Evolutionary conservation across 805 yeast species (phyloP), one percentile per base, ranked within the genome.

Genomic region (Candida bentonensis): DNA sequence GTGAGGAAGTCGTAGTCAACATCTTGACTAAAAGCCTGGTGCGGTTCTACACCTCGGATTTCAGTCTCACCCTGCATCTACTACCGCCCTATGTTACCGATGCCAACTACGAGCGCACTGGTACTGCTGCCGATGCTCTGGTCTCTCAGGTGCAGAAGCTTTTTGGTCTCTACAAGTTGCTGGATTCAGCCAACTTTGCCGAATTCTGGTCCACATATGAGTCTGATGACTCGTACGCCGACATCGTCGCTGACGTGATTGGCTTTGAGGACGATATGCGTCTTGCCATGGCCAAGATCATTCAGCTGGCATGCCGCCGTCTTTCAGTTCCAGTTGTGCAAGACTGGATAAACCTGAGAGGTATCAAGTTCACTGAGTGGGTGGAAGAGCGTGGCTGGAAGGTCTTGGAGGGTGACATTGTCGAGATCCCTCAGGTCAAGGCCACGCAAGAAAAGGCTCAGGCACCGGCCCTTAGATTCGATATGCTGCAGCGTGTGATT

Each of bases 61-160:
- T 71, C 56, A 52, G 66, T 28, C 54, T 69, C 30, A 67, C 65
- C 44, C 56, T 71, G 41, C 74, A 71, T 47, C 57, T 70, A 23
- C 59, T 70, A 41, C 74, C 75, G 20, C 56, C 70, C 11, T 59
- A 61, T 28, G 64, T 64, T 4, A 30, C 36, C n/a, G 36, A 30
- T 30, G 17, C 52, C 64, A 33, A 27, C 54, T 3, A 43, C 51
- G 15, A 47, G 49, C 42, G 56, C 55, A 25, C 46, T 44, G 13
- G 44, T 51, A 2, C 53, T 51, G 1, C 44, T 44, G 30, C 44
- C 49, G 60, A 59, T n/a, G 33, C 53, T 17, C 43, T 60, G 39
- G 47, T 57, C 7, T 51, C 49, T 23, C 48, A 51, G 15, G 54
- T 51, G 11, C 59, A 57, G 47, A 53, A 52, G 47, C 53, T 62